Evolutionary conservation across 441 rosid species (phyloP).

Genomic region (Metrosideros polymorpha): DNA sequence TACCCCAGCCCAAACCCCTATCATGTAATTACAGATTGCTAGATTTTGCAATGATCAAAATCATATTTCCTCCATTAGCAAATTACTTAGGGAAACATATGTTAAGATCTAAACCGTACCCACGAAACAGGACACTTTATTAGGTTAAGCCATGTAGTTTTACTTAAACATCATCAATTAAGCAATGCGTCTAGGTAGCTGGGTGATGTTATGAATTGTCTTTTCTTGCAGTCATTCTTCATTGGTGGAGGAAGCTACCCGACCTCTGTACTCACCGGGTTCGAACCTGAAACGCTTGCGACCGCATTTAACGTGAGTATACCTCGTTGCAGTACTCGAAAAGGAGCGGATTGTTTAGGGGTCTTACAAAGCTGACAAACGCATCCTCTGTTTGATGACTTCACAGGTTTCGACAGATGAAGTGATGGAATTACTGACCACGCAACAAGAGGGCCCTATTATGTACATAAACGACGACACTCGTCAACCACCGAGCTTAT

Average conservation of each 20-base stretch:
- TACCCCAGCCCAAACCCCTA: not conserved
- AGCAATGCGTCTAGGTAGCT: not conserved
- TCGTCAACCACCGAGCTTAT: constrained; percentile 30
- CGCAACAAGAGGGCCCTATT: constrained; percentile 44
- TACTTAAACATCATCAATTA: not conserved
- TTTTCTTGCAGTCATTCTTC: constrained; percentile 55
- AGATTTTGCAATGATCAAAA: not conserved
- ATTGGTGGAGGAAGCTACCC: constrained; percentile 73
- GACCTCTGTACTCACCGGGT: constrained; percentile 58
- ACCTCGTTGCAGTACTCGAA: not conserved
- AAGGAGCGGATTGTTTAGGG: not conserved
- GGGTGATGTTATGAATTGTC: not conserved
- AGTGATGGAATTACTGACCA: constrained; percentile 25
- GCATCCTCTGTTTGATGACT: not conserved
- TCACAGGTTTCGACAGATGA: constrained; percentile 41
- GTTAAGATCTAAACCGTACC: not conserved
- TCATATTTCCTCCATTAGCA: not conserved
- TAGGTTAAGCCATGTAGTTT: not conserved
- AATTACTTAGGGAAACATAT: not conserved
- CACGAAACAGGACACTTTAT: not conserved
- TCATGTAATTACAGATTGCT: not conserved
- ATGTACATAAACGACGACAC: constrained; percentile 26
- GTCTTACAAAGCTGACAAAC: not conserved
- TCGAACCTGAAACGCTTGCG: constrained; percentile 47
- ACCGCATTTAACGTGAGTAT: constrained; percentile 67